These are phyloP conservation scores for Globisporangium iwayamae DNA, from an alignment of 352 stramenopile genomes.

Conservation along the genomic window DNA sequence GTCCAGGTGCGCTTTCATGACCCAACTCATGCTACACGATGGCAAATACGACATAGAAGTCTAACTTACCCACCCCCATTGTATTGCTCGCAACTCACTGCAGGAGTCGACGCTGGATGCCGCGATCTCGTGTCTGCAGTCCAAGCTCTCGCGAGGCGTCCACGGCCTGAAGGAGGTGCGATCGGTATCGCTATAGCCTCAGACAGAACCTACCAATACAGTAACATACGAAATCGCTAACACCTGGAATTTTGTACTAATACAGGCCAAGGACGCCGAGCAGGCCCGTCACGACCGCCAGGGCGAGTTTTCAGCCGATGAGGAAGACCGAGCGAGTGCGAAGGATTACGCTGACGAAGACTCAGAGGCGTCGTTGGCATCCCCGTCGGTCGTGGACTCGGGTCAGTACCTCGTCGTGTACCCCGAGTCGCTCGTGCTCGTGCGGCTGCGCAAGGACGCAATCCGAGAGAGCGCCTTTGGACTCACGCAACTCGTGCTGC, in stretches of 20 bases:
- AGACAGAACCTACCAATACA: neutral
- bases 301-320: neutral
- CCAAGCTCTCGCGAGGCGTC: conserved; percentile 71
- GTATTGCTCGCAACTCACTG: neutral
- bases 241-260: neutral
- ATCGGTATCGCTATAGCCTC: neutral
- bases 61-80: neutral
- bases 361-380: neutral
- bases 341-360: neutral
- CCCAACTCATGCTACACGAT: neutral
- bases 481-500: conserved; percentile 73
- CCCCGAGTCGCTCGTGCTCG: conserved; percentile 68
- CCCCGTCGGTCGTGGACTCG: conserved; percentile 44
- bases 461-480: conserved; percentile 72
- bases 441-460: conserved; percentile 71
- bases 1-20: conserved; percentile 41
- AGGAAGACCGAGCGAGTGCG: neutral
- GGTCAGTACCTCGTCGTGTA: conserved; percentile 81
- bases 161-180: conserved; percentile 77
- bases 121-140: conserved; percentile 73
- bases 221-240: neutral
- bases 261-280: conserved; percentile 57
- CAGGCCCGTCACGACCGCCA: conserved; percentile 10
- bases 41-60: neutral
- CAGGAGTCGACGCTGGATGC: conserved; percentile 24